Evolutionary conservation across 2,329 filamentous ascomycete species (phyloP).

Genomic region (Penicillium sp.): DNA sequence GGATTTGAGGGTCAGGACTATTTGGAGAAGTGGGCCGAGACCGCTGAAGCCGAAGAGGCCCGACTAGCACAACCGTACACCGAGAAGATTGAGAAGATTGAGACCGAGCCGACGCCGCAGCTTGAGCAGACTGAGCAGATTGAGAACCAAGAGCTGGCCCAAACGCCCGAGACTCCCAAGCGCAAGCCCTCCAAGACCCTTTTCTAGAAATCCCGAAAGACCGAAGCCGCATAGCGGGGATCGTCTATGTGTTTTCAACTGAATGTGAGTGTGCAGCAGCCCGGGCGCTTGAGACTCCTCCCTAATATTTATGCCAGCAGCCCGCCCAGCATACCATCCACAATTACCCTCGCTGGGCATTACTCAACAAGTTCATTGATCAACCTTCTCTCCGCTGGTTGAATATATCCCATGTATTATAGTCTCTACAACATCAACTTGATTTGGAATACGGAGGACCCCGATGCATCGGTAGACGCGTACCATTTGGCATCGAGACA

Average conservation of each 20-base stretch:
- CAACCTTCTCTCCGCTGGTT: slow-evolving; percentile 14
- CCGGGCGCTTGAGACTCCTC: too few relatives aligned
- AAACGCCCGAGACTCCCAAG: background rate
- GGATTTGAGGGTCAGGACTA: slow-evolving; percentile 37
- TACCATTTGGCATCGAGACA: background rate
- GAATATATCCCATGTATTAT: slow-evolving; percentile 26
- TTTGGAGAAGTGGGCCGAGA: slow-evolving; percentile 39
- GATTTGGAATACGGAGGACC: background rate
- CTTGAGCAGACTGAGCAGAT: background rate
- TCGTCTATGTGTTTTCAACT: background rate
- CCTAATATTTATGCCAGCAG: background rate
- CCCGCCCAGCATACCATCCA: background rate
- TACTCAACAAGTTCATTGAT: background rate
- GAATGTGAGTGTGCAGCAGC: background rate
- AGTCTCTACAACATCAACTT: slow-evolving; percentile 24
- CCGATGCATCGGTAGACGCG: background rate
- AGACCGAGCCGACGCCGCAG: background rate
- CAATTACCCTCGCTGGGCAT: background rate
- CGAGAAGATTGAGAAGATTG: background rate
- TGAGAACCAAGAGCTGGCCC: background rate
- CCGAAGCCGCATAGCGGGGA: background rate
- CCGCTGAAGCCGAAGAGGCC: slow-evolving; percentile 34
- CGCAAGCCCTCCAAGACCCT: background rate
- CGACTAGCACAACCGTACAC: background rate
- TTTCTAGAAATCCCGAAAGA: background rate